phyloP scores from a whole-genome alignment of 2,329 filamentous ascomycete genomes.

The Nigrospora sphaerica region DNA sequence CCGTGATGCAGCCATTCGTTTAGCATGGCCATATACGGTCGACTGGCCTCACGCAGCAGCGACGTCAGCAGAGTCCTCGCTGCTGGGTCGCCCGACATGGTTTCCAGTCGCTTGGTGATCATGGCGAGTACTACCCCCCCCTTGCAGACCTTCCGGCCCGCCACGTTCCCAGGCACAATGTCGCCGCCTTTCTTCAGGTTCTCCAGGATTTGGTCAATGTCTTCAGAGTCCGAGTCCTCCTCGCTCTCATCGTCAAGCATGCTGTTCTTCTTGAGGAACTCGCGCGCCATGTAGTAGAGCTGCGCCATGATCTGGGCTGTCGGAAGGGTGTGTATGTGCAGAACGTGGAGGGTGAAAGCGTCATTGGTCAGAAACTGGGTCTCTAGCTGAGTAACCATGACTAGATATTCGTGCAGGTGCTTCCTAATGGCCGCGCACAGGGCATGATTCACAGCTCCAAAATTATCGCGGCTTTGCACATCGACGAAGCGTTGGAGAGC shows the following conservation, averaged over 20 bases:
- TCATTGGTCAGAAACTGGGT: constrained; percentile 85
- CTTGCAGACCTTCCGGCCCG: constrained; percentile 88
- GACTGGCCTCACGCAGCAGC: constrained; percentile 78
- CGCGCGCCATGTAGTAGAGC: constrained; percentile 78
- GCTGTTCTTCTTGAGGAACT: constrained; percentile 81
- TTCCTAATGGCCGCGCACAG: constrained; percentile 92
- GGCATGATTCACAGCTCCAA: constrained; percentile 90
- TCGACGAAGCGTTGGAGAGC: constrained; percentile 91
- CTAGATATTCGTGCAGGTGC: constrained; percentile 85
- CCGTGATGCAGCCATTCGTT: constrained; percentile 98
- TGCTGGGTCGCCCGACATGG: constrained; percentile 89
- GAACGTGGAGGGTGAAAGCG: constrained; percentile 83
- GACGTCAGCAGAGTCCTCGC: constrained; percentile 76
- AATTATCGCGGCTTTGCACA: constrained; percentile 86
- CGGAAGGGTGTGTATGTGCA: constrained; percentile 85
- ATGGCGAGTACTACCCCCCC: constrained; percentile 91
- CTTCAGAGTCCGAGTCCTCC: constrained; percentile 68
- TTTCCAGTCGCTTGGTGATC: constrained; percentile 75
- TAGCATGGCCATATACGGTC: constrained; percentile 95
- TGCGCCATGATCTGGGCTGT: constrained; percentile 89
- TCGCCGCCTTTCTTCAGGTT: constrained; percentile 82
- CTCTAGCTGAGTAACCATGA: constrained; percentile 88
- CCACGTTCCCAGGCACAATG: constrained; percentile 68
- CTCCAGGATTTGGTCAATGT: constrained; percentile 90
- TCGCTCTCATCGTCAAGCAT: constrained; percentile 74